These are phyloP conservation scores for Evansstolkia leycettana DNA, from an alignment of 495 filamentous ascomycete species.

Conservation along the genomic window DNA sequence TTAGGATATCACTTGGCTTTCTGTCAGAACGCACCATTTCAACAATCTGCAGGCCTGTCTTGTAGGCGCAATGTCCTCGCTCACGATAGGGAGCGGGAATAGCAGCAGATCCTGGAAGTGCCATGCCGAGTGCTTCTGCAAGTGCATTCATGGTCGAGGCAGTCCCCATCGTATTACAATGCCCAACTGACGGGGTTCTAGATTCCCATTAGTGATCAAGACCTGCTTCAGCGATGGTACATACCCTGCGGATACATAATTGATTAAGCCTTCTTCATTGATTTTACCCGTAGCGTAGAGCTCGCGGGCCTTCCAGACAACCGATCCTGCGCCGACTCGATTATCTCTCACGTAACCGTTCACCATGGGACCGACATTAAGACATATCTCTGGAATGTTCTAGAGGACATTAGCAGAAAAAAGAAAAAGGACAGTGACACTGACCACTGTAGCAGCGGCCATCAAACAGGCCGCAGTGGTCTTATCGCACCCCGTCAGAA, in stretches of 20 bases:
- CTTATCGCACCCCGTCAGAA: constrained; percentile 46
- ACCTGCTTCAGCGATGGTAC: constrained; percentile 5
- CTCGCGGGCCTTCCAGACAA: constrained; percentile 40
- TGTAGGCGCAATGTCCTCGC: constrained; percentile 39
- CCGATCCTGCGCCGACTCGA: constrained; percentile 34
- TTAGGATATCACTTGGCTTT: constrained; percentile 46
- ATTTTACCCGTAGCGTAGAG: constrained; percentile 40
- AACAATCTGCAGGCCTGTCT: constrained; percentile 39
- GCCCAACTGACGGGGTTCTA: constrained; percentile 38
- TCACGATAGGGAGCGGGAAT: constrained; percentile 43
- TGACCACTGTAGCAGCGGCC: constrained; percentile 41
- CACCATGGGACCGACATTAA: constrained; percentile 45
- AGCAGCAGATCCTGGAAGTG: constrained; percentile 41
- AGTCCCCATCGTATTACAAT: constrained; percentile 48
- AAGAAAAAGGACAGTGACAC: constrained; percentile 7
- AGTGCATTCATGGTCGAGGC: constrained; percentile 47
- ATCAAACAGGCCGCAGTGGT: constrained; percentile 43
- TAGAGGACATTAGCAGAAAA: constrained; percentile 2
- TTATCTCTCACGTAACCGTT: constrained; percentile 35
- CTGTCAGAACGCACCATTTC: constrained; percentile 43
- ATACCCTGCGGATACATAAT: constrained; percentile 36
- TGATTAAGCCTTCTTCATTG: constrained; percentile 32
- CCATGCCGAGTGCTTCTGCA: constrained; percentile 44
- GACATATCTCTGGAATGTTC: constrained; percentile 42
- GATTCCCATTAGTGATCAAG: neutral